Conservation (phyloP, 768 basidiomycete genomes). For the Tricholoma hemisulphureum region DNA sequence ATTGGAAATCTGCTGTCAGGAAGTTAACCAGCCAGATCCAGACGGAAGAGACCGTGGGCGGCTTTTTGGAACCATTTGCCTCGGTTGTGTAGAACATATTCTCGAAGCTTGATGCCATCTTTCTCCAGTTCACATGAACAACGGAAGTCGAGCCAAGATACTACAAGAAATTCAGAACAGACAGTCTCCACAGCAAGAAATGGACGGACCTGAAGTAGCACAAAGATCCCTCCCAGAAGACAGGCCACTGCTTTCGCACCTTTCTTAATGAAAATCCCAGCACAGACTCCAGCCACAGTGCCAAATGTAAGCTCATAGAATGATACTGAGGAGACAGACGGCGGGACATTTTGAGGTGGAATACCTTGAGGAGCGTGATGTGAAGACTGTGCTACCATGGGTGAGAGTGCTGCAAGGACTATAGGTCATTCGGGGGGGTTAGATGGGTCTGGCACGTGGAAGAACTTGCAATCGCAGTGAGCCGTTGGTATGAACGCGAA, state of each 20-base stretch:
- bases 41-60: slow-evolving; percentile 63
- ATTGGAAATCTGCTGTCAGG: slow-evolving; percentile 90
- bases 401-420: slow-evolving; percentile 6
- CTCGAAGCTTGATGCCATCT: slow-evolving; percentile 65
- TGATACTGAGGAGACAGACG: slow-evolving; percentile 71
- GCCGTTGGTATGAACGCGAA: slow-evolving; percentile 35
- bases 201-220: slow-evolving; percentile 77
- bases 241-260: slow-evolving; percentile 85
- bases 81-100: slow-evolving; percentile 67
- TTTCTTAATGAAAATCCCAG: slow-evolving; percentile 93
- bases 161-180: slow-evolving; percentile 36
- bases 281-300: slow-evolving; percentile 82
- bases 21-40: slow-evolving; percentile 76
- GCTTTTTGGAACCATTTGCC: slow-evolving; percentile 46
- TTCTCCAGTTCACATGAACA: slow-evolving; percentile 80
- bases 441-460: slow-evolving; percentile 3
- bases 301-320: slow-evolving; percentile 85
- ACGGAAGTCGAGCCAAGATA: slow-evolving; percentile 75
- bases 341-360: slow-evolving; percentile 32
- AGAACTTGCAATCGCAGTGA: slow-evolving; percentile 53
- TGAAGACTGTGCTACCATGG: not conserved
- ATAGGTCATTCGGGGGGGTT: not conserved
- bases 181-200: not conserved
- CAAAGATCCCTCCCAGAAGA: slow-evolving; percentile 85
- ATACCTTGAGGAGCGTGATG: not conserved